Percentiles rank a stretch among this genome's conserved stretches.
Evolutionary conservation across 257 asterid genomes (phyloP).

Genomic region (Lithospermum erythrorhizon): DNA sequence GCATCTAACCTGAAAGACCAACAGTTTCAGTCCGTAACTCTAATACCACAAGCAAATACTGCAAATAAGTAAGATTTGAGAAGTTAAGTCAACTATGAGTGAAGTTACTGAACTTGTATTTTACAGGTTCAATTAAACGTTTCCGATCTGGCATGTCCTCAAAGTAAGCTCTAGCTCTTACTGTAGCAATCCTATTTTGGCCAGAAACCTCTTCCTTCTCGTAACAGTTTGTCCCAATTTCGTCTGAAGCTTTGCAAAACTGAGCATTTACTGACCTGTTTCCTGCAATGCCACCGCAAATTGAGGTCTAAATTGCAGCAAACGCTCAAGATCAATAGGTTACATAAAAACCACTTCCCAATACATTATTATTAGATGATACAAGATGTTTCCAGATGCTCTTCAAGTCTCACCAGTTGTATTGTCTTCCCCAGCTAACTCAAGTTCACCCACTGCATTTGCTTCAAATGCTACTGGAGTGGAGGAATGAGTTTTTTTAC

Average conservation of each 20-base stretch:
- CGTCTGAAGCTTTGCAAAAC: conserved; percentile 25
- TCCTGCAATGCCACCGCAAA: conserved; percentile 54
- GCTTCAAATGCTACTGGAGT: not conserved
- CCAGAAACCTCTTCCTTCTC: conserved; percentile 16
- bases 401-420: not conserved
- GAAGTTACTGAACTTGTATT: conserved; percentile 41
- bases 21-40: not conserved
- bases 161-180: conserved; percentile 17
- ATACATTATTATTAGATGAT: no score
- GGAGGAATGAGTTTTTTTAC: conserved; percentile 22
- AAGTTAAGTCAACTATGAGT: not conserved
- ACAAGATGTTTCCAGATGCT: not conserved
- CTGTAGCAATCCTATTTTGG: conserved; percentile 24
- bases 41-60: not conserved
- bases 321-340: not conserved
- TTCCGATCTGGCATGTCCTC: conserved; percentile 24
- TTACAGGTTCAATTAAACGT: conserved; percentile 19
- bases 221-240: conserved; percentile 20
- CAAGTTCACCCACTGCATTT: conserved; percentile 5
- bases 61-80: not conserved
- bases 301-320: not conserved
- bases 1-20: conserved; percentile 43
- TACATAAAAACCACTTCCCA: not conserved
- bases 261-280: conserved; percentile 20
- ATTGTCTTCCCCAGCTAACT: conserved; percentile 10